A percentile compares a stretch with the other conserved stretches of the same genome.
These are phyloP conservation scores for Biscogniauxia mediterranea DNA, from an alignment of 2,329 filamentous ascomycete species.

Conservation along the genomic window DNA sequence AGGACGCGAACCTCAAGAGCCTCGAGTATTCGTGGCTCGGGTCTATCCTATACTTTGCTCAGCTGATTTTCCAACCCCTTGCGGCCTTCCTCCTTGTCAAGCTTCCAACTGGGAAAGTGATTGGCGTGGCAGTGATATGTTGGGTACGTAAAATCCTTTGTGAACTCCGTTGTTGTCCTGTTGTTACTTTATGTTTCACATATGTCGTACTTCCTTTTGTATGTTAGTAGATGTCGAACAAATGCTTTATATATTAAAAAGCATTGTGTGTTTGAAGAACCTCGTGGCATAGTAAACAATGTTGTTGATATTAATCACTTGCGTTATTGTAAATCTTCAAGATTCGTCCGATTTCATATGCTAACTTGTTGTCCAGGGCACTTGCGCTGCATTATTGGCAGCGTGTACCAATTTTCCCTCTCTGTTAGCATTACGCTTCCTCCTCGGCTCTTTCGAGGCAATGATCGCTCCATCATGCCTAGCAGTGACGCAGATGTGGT, in stretches of 20 bases:
- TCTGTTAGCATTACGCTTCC: slow-evolving; percentile 43
- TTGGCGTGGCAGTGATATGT: slow-evolving; percentile 48
- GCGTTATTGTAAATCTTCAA: too few relatives aligned
- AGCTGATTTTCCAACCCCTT: slow-evolving; percentile 56
- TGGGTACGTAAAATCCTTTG: slow-evolving; percentile 39
- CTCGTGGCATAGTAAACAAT: too few relatives aligned
- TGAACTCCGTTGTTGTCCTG: background rate
- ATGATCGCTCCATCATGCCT: slow-evolving; percentile 51
- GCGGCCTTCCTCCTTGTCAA: slow-evolving; percentile 53
- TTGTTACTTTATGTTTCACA: background rate
- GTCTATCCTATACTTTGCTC: slow-evolving; percentile 59
- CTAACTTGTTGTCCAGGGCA: slow-evolving; percentile 33
- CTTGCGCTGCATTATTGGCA: slow-evolving; percentile 49
- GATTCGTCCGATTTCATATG: background rate
- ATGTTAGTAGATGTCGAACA: background rate
- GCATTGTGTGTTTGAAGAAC: background rate
- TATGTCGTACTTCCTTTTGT: background rate
- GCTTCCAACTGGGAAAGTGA: slow-evolving; percentile 54
- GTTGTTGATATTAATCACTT: too few relatives aligned
- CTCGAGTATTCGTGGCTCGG: slow-evolving; percentile 58
- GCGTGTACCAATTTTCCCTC: slow-evolving; percentile 47
- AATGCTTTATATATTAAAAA: background rate
- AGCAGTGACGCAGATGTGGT: slow-evolving; percentile 55
- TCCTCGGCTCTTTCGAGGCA: slow-evolving; percentile 48
- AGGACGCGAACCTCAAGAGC: slow-evolving; percentile 46